Base-by-base conservation (phyloP, 495 filamentous ascomycete species). In the Pseudotulostoma volvatum region DNA sequence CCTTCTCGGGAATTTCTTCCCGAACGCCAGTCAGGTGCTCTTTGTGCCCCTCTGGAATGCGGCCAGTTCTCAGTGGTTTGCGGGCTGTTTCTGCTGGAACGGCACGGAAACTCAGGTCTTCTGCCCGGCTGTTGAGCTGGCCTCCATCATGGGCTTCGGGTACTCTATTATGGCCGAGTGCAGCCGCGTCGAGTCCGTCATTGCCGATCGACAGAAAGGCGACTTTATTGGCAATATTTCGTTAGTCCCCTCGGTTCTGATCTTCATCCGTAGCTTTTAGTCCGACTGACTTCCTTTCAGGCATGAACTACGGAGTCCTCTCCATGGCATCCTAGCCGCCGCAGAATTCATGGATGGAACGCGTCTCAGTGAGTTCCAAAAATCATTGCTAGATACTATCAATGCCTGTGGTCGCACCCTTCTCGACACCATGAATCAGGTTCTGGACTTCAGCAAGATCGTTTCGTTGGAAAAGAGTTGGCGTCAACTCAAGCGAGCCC, bases 151-250 rank as follows among this genome's bases (percentile, higher is more conserved):
- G 16, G 76, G 77, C 0, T 81, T 82, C 52, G 71, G 71, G 15
- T 74, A 75, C 23, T 73, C 68, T 9, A 64, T 79, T 36, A 81
- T 80, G 76, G 75, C 73, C 7, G 77, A 82, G 41, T 71, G 76
- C 11, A 71, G 68, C 15, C 71, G 76, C 13, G 54, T 83, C 7
- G 61, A 74, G 49, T 69, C 68, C 1, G 61, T 72, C 18, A 64
- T 61, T 33, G 71, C 73, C 7, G 71, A 76, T 46, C 64, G 63
- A 20, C 69, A 72, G 39, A 86, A 87, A 48, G 70, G 74, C 0
- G 78, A 82, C 44, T 81, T 86, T 44, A 81, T 88, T 31, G 77
- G 76, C 0, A 81, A 74, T 33, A 77, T 88, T 11, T 82, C 76
- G 36, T 57, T 39, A 47, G 53, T 52, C n/a, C n/a, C 14, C 18